These are phyloP conservation scores for button mushroom (Agaricus bisporus) DNA, from an alignment of 768 basidiomycete genomes.

Conservation along the genomic window DNA sequence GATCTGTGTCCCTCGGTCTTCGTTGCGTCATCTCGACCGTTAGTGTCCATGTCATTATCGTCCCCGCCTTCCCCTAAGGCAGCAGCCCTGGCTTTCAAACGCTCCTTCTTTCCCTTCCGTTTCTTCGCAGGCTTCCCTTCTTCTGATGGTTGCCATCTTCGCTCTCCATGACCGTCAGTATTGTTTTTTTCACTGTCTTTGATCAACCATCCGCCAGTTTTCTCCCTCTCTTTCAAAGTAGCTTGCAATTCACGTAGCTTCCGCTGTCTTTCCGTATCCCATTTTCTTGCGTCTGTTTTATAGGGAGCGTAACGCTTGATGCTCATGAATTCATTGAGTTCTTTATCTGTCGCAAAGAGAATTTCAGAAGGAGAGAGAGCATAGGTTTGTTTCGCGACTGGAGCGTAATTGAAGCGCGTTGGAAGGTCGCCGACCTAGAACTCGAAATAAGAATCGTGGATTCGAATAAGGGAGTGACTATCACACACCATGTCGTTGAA, in stretches of 20 bases:
- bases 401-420: conserved; percentile 87
- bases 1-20: conserved; percentile 10
- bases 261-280: conserved; percentile 59
- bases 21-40: conserved; percentile 8
- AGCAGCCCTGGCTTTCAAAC: conserved; percentile 9
- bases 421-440: conserved; percentile 79
- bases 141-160: conserved; percentile 12
- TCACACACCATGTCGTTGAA: conserved; percentile 89
- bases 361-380: conserved; percentile 81
- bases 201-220: conserved; percentile 13
- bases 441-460: conserved; percentile 5
- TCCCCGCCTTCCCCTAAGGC: conserved; percentile 27
- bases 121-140: conserved; percentile 24
- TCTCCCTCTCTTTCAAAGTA: conserved; percentile 41
- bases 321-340: conserved; percentile 87
- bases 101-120: conserved; percentile 34
- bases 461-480: neutral
- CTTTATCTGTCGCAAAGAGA: conserved; percentile 84
- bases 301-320: conserved; percentile 93
- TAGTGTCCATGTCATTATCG: conserved; percentile 9
- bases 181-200: conserved; percentile 11
- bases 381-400: conserved; percentile 35
- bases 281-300: conserved; percentile 34
- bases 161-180: conserved; percentile 12
- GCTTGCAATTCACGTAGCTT: conserved; percentile 69